A percentile compares a stretch with the other conserved stretches of the same genome.
Conservation (phyloP, 768 basidiomycete species). For the Chlorophyllum brunneum region DNA sequence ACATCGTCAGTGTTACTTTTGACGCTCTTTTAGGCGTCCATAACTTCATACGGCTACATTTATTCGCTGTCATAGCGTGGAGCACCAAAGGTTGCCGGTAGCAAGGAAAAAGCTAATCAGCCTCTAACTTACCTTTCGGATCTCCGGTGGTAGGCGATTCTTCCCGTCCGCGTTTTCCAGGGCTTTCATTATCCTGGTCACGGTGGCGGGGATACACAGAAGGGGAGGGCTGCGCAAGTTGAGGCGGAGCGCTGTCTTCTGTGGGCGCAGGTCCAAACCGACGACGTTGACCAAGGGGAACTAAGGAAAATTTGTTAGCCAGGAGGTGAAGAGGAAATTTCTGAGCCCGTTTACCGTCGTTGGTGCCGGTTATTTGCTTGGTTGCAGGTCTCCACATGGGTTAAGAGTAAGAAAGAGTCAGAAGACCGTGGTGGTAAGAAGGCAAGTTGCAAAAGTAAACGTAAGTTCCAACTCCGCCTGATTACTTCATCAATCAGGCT, state of each 20-base stretch:
- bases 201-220: slow-evolving; percentile 76
- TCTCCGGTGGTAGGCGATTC: slow-evolving; percentile 61
- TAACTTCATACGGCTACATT: slow-evolving; percentile 24
- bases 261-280: slow-evolving; percentile 87
- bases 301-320: slow-evolving; percentile 31
- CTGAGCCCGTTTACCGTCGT: slow-evolving; percentile 77
- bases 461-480: slow-evolving; percentile 31
- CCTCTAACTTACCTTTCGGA: slow-evolving; percentile 68
- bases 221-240: slow-evolving; percentile 83
- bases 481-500: slow-evolving; percentile 20
- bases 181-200: slow-evolving; percentile 51
- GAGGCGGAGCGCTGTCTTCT: slow-evolving; percentile 79
- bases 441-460: slow-evolving; percentile 22
- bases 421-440: slow-evolving; percentile 25
- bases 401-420: slow-evolving; percentile 31
- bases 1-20: slow-evolving; percentile 21
- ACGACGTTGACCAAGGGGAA: slow-evolving; percentile 83
- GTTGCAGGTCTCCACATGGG: slow-evolving; percentile 88
- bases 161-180: slow-evolving; percentile 61
- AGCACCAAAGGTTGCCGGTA: slow-evolving; percentile 24
- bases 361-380: slow-evolving; percentile 87
- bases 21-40: slow-evolving; percentile 26
- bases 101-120: slow-evolving; percentile 23
- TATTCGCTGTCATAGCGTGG: slow-evolving; percentile 29
- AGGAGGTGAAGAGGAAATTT: slow-evolving; percentile 10